Evolutionary conservation across 2,329 filamentous ascomycete genomes (phyloP), one percentile per base, ranked within the genome.

Genomic region (Colletotrichum karsti): DNA sequence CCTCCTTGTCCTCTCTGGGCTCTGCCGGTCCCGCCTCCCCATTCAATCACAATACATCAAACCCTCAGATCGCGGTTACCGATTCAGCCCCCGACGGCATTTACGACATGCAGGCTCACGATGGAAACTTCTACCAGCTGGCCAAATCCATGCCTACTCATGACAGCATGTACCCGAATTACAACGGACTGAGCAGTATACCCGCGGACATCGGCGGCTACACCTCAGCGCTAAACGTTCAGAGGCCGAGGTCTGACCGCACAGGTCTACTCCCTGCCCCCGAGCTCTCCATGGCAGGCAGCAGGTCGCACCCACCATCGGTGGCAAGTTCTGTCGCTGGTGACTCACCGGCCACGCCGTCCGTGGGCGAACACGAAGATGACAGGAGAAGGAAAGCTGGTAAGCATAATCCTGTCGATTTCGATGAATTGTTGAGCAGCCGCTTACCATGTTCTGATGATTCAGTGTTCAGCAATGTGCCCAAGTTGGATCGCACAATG

Each of bases 401-500:
- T 90, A 86, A 83, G 82, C 78, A 71, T 63, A 72, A 72, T 61
- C 66, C 72, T 46, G 8, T 9, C 2, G 53, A 56, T 58, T 64
- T 70, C 35, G 61, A 63, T n/a, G 7, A 58, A n/a, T 54, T 69
- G 41, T 2, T 18, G 13, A 42, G 8, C n/a, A 6, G 0, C 13
- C 60, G 48, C 57, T 63, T 87, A 86, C 82, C 88, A 1, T 6
- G 10, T 22, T 22, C 5, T 15, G 28, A 50, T n/a, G 18, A 39
- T 7, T 3, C 12, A 70, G 69, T 41, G 0, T 67, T 71, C 72
- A 79, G 83, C 69, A 83, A 84, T 41, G 83, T 90, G 26, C 92
- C 94, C 26, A 96, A 95, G 80, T 87, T 97, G 71, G 91, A 94
- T 72, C 88, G 94, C 63, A 96, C 94, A 1, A 93, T 96, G 81